Percentiles rank a stretch among this genome's conserved stretches.
Conservation (phyloP, 1,139 yeast genomes). For the Hyphopichia pseudoburtonii region DNA sequence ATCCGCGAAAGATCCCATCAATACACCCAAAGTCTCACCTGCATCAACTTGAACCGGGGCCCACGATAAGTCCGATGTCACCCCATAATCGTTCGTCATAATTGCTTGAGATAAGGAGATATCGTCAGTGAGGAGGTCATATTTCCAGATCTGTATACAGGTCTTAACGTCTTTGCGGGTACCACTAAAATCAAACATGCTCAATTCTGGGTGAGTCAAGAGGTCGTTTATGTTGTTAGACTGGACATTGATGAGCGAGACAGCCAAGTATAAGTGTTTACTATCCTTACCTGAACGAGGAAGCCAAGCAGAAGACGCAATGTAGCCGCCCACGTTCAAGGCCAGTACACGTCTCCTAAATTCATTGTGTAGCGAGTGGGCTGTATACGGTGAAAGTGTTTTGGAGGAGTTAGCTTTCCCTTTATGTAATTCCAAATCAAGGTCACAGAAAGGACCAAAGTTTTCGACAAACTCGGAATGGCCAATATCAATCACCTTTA, state of each 20-base stretch:
- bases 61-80: slow-evolving; percentile 55
- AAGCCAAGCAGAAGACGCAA: slow-evolving; percentile 60
- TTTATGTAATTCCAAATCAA: neutral
- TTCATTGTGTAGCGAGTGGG: slow-evolving; percentile 8
- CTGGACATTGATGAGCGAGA: slow-evolving; percentile 38
- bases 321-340: slow-evolving; percentile 54
- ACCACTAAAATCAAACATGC: slow-evolving; percentile 21
- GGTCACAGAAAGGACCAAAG: neutral
- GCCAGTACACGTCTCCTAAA: slow-evolving; percentile 43
- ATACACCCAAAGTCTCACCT: slow-evolving; percentile 35
- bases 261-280: slow-evolving; percentile 42
- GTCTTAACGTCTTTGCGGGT: slow-evolving; percentile 21
- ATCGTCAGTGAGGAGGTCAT: slow-evolving; percentile 25
- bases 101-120: slow-evolving; percentile 30
- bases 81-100: slow-evolving; percentile 51
- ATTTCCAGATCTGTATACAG: slow-evolving; percentile 49
- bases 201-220: slow-evolving; percentile 31
- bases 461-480: neutral
- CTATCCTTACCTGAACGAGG: slow-evolving; percentile 14
- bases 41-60: slow-evolving; percentile 27
- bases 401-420: neutral
- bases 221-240: slow-evolving; percentile 25
- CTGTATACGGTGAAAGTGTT: slow-evolving; percentile 6
- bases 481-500: neutral
- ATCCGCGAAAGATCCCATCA: slow-evolving; percentile 61